Evolutionary conservation across 73 alveolate species (phyloP).

Genomic region (Paraurostyla sp.): DNA sequence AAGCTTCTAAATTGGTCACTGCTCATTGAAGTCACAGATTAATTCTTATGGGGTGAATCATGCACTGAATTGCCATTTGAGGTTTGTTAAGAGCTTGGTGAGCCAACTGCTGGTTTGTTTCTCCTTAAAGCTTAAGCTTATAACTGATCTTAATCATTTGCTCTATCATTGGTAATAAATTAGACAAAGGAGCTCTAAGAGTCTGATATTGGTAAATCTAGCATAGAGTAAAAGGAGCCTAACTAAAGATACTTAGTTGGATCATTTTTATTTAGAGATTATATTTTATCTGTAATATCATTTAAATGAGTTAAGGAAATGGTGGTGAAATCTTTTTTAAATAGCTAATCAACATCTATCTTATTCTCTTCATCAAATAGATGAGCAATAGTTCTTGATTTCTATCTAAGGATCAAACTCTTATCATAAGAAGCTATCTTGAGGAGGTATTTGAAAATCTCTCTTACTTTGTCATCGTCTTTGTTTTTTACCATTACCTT

Average conservation of each 20-base stretch:
- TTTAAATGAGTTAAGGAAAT: too few species aligned
- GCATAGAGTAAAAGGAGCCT: too few species aligned
- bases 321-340: conserved; percentile 7
- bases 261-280: too few species aligned
- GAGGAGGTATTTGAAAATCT: conserved; percentile 21
- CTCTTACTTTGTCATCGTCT: conserved; percentile 20
- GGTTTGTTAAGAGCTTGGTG: not conserved
- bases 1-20: conserved; percentile 10
- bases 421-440: conserved; percentile 49
- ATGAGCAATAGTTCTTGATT: not conserved
- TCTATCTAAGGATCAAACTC: conserved; percentile 13
- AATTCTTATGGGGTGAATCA: not conserved
- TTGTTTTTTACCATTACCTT: not conserved
- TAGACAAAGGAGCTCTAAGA: not conserved
- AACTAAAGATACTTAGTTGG: too few species aligned
- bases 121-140: too few species aligned
- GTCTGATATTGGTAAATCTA: not conserved
- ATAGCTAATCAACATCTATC: not conserved
- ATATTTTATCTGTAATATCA: too few species aligned
- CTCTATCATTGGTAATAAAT: not conserved
- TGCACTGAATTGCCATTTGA: not conserved
- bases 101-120: not conserved
- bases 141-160: not conserved
- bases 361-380: not conserved
- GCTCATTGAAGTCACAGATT: conserved; percentile 14